phyloP scores from a whole-genome alignment of 2,329 filamentous ascomycete species.

The Penicillium sclerotigenum region DNA sequence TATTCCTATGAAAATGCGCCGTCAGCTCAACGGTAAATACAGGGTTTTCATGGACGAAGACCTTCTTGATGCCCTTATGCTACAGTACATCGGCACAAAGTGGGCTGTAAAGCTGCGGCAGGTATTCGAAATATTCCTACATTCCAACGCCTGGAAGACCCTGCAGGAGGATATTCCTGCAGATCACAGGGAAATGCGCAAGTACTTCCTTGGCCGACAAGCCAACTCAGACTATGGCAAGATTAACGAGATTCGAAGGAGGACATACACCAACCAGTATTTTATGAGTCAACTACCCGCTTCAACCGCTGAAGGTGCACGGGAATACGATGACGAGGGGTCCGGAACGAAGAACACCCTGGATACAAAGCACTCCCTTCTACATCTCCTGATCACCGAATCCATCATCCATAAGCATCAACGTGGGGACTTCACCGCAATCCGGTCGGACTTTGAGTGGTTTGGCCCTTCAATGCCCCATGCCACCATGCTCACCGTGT shows the following conservation, averaged over 20 bases:
- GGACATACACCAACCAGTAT: conserved; percentile 46
- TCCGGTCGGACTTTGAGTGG: conserved; percentile 59
- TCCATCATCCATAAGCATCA: conserved; percentile 51
- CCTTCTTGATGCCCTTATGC: conserved; percentile 53
- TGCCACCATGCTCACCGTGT: conserved; percentile 54
- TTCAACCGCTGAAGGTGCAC: conserved; percentile 37
- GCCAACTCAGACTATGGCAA: conserved; percentile 10
- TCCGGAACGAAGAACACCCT: conserved; percentile 44
- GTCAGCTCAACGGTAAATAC: conserved; percentile 57
- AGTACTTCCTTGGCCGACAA: conserved; percentile 43
- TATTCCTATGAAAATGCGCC: conserved; percentile 50
- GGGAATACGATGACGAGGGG: conserved; percentile 40
- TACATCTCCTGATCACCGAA: conserved; percentile 57
- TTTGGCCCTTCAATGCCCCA: conserved; percentile 60
- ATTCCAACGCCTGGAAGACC: conserved; percentile 43
- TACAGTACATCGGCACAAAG: conserved; percentile 54
- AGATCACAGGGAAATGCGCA: conserved; percentile 42
- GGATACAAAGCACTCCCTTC: conserved; percentile 54
- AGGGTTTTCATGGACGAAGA: conserved; percentile 60
- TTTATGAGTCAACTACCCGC: conserved; percentile 57
- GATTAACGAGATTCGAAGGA: conserved; percentile 35
- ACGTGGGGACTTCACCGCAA: conserved; percentile 50
- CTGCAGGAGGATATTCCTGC: conserved; percentile 34
- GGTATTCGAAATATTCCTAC: conserved; percentile 38
- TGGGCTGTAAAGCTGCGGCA: conserved; percentile 51